Evolutionary conservation across 495 filamentous ascomycete species (phyloP), one percentile per base, ranked within the genome.

Genomic region (Penicillium robsamsonii): DNA sequence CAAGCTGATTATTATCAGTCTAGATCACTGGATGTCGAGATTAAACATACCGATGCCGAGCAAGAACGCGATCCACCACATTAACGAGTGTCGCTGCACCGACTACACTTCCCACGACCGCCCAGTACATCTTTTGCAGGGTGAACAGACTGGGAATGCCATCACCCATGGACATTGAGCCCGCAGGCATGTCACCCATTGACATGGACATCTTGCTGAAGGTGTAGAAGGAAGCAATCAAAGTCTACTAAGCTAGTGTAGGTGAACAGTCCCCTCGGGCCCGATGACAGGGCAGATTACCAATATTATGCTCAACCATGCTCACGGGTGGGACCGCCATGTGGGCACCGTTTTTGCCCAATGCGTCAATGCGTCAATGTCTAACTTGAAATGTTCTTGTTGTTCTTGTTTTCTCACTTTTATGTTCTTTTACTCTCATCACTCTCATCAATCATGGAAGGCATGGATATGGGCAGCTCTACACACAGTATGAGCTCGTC

Each of bases 41-140:
- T 7, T 48, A 9, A 25, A 53, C 61, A 18, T 60, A 82, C 83
- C 84, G 78, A 61, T 83, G 80, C 29, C 65, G 56, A 25, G 70
- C 76, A 5, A 81, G 57, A 7, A 70, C 50, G 9, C 65, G 63
- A 50, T 85, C 79, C 43, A 71, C 63, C 0, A 83, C 11, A 49
- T 86, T 81, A 41, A 79, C 72, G 0, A 79, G 30, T 13, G 77
- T 71, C 41, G 77, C 84, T 40, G 76, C 61, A n/a, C 63, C 81
- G 54, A 87, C 77, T 24, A 71, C 70, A 51, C 77, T 73, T 1
- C 83, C 84, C 15, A 82, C 76, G n/a, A 86, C 77, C 6, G 74
- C 77, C 84, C 84, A 87, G 67, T 86, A 87, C 42, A 79, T 73
- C 58, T 79, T 70, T 53, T 79, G 80, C 54, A 85, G 61, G 42